phyloP scores from a whole-genome alignment of 2,329 filamentous ascomycete genomes.

The Neurospora crassa region DNA sequence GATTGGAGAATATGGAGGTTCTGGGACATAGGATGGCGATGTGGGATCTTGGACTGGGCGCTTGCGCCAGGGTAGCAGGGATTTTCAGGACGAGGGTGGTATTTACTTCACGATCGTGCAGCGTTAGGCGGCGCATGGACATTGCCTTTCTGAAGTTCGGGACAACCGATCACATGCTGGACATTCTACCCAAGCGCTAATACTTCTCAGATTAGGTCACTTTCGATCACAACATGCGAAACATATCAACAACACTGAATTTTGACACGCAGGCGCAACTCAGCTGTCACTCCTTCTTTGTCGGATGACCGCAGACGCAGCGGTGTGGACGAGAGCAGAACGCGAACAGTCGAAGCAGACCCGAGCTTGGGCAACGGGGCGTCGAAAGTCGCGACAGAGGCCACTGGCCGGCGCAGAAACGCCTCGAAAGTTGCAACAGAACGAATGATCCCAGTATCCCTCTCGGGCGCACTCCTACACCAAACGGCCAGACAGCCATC shows the following conservation, averaged over 20 bases:
- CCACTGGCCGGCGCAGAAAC: not conserved
- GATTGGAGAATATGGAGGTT: not conserved
- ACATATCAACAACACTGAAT: not conserved
- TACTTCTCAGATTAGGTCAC: not conserved
- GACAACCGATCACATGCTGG: not conserved
- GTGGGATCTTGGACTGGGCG: not conserved
- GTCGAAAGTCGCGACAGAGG: not conserved
- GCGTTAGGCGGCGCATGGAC: not conserved
- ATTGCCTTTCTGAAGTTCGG: not conserved
- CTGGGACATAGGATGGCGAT: not conserved
- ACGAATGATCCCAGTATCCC: not conserved
- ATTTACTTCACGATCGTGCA: not conserved
- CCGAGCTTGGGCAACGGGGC: not conserved
- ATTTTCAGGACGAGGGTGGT: not conserved
- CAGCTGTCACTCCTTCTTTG: not conserved
- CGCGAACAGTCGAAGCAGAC: not conserved
- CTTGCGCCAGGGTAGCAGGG: not conserved
- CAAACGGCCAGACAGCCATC: not conserved
- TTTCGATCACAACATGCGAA: not conserved
- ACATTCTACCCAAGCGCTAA: not conserved
- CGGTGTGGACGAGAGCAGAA: not conserved
- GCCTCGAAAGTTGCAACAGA: not conserved
- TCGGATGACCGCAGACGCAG: not conserved
- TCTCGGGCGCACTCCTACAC: not conserved
- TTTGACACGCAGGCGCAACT: not conserved